Evolutionary conservation across 257 asterid species (phyloP).

Genomic region (Solanum appendiculatum): DNA sequence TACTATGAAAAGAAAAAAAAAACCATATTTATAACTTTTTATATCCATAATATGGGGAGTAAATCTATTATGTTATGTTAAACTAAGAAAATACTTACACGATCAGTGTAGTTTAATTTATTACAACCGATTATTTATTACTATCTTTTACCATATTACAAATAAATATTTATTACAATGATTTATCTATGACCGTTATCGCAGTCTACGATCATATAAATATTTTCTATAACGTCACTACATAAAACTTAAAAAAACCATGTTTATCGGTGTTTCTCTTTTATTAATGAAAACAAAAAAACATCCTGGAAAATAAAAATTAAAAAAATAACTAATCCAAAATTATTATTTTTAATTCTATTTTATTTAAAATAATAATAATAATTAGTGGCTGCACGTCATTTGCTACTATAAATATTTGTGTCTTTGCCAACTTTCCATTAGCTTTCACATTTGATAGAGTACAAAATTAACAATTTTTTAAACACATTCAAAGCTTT

Average conservation of each 20-base stretch:
- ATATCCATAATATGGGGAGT: neutral
- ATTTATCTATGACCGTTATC: neutral
- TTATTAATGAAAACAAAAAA: neutral
- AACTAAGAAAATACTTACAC: neutral
- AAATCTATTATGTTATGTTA: neutral
- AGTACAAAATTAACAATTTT: neutral
- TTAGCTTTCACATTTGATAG: neutral
- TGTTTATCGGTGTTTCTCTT: neutral
- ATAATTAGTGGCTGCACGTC: neutral
- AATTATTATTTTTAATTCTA: neutral
- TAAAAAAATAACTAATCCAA: neutral
- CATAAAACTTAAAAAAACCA: neutral
- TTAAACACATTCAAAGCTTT: neutral
- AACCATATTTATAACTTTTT: neutral
- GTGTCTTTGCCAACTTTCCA: neutral
- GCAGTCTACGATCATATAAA: neutral
- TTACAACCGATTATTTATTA: accelerated
- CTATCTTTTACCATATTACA: neutral
- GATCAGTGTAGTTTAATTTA: neutral
- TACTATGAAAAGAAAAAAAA: neutral
- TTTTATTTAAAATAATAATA: neutral
- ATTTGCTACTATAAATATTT: neutral
- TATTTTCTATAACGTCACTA: neutral
- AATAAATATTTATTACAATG: neutral
- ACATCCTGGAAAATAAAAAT: neutral